Conservation (phyloP, 371 early-diverging fungal species). For the Mucor lusitanicus region DNA sequence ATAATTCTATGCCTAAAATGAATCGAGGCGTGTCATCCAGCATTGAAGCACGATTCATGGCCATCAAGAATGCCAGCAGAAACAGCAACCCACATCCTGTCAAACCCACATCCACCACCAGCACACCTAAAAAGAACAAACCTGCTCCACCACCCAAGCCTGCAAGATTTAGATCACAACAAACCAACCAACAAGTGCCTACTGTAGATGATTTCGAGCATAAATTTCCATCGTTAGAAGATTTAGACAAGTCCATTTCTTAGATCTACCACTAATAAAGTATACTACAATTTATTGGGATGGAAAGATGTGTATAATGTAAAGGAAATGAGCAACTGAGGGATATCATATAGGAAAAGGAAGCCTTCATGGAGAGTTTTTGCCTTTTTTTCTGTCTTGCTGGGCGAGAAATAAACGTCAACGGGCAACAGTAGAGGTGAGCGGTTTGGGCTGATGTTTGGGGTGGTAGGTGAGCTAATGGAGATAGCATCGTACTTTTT, state of each 20-base stretch:
- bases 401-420: too few relatives aligned
- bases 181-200: background rate
- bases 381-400: too few relatives aligned
- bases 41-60: conserved; percentile 37
- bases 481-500: too few relatives aligned
- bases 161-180: conserved; percentile 39
- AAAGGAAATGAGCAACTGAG: too few relatives aligned
- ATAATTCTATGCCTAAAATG: conserved; percentile 3
- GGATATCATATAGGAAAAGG: too few relatives aligned
- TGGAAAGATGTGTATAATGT: too few relatives aligned
- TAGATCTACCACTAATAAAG: background rate
- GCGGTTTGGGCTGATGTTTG: too few relatives aligned
- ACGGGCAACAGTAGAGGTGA: too few relatives aligned
- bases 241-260: conserved; percentile 26
- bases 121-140: conserved; percentile 16
- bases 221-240: conserved; percentile 42
- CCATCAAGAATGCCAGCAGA: conserved; percentile 26
- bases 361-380: too few relatives aligned
- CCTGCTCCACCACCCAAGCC: conserved; percentile 50
- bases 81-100: background rate
- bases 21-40: conserved; percentile 27
- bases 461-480: too few relatives aligned
- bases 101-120: background rate
- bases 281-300: too few relatives aligned
- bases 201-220: conserved; percentile 40